Evolutionary conservation across 108 stramenopile species (phyloP), one percentile per base, ranked within the genome.

Genomic region (Conticribra guillardii): DNA sequence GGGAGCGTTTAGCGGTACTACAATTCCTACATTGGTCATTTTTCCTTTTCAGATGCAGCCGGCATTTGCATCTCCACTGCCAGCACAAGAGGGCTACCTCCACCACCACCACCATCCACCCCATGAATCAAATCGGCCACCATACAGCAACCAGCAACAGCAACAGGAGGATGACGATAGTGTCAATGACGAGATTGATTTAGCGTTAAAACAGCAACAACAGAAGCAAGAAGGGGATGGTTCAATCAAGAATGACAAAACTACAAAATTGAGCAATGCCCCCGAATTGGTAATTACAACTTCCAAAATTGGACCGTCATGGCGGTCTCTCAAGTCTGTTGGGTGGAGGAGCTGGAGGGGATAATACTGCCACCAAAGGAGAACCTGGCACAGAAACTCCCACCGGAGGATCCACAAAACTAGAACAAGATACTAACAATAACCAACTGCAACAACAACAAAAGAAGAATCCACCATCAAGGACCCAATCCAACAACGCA

Each of bases 401-500:
- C 16, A 64, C 7, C 67, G 34, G 2, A 67, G 57, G 32, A 51
- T 63, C 21, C 57, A 67, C 14, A 60, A 55, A 64, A 59, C 34
- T n/a, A n/a, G n/a, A n/a, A n/a, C n/a, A n/a, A n/a, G n/a, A n/a
- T n/a, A n/a, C n/a, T n/a, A n/a, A n/a, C n/a, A n/a, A n/a, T n/a
- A n/a, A n/a, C n/a, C n/a, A n/a, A n/a, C n/a, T n/a, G n/a, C n/a
- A n/a, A n/a, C n/a, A n/a, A n/a, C n/a, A n/a, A n/a, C n/a, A n/a
- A n/a, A n/a, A n/a, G 87, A 88, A 50, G 86, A 89, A 64, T 67
- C 89, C 54, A 73, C 75, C 9, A 85, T 79, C n/a, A 67, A 88
- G 37, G 93, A 94, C 80, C 94, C 94, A 19, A 85, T 92, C 37
- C 91, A 92, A 64, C 87, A 90, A 60, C 85, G 86, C 9, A 92